phyloP scores from a whole-genome alignment of 345 rosid genomes.

The Populus alba region DNA sequence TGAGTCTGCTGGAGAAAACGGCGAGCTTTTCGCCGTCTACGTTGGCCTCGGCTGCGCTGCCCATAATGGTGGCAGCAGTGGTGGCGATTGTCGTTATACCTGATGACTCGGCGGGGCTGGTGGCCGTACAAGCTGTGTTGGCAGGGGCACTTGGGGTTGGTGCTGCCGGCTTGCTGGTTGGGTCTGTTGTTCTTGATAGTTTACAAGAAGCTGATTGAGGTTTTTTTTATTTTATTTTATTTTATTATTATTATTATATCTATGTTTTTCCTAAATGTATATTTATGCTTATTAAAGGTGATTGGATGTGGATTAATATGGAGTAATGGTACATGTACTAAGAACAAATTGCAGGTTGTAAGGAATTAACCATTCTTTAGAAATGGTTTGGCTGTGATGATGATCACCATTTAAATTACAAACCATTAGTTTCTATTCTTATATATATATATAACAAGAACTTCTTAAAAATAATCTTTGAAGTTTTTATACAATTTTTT shows the following conservation, averaged over 20 bases:
- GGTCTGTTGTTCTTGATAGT: constrained; percentile 72
- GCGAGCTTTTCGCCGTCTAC: constrained; percentile 61
- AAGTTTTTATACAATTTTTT: too few relatives aligned
- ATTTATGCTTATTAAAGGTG: not conserved
- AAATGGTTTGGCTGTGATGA: too few relatives aligned
- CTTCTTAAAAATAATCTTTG: too few relatives aligned
- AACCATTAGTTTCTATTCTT: too few relatives aligned
- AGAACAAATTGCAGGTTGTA: too few relatives aligned
- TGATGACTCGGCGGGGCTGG: constrained; percentile 70
- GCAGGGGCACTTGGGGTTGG: constrained; percentile 64
- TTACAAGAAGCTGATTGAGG: constrained; percentile 82
- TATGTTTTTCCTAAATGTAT: not conserved
- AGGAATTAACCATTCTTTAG: too few relatives aligned
- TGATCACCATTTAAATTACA: too few relatives aligned
- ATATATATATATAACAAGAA: too few relatives aligned
- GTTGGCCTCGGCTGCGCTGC: constrained; percentile 75
- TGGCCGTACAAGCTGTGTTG: constrained; percentile 59
- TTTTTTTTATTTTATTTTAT: not conserved
- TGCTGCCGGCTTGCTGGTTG: constrained; percentile 71
- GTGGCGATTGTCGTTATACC: constrained; percentile 67
- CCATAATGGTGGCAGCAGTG: constrained; percentile 69
- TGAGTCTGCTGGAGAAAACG: constrained; percentile 69
- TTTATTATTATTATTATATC: not conserved
- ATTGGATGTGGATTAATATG: not conserved
- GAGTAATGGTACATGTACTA: too few relatives aligned